Percentiles rank a stretch among this genome's conserved stretches.
Conservation (phyloP, 148 eudicot genomes). For the Vaccinium vitisidaea region DNA sequence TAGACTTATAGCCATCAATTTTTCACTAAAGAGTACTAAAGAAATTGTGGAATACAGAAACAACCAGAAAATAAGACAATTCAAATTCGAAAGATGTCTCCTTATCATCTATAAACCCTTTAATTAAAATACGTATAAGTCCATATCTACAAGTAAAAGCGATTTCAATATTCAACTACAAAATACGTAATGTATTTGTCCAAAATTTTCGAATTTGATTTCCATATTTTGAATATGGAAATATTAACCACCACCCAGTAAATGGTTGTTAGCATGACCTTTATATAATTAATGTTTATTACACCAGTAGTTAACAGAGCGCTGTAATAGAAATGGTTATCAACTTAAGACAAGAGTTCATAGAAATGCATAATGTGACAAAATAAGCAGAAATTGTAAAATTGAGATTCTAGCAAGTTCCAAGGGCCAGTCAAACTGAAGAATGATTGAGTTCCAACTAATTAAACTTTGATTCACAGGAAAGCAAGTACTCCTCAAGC, state of each 20-base stretch:
- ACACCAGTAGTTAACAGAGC: not conserved
- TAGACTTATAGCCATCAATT: not conserved
- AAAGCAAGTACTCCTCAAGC: constrained; percentile 8
- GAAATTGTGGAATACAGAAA: not conserved
- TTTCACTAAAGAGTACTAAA: not conserved
- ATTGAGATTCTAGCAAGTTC: not conserved
- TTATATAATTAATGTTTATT: not conserved
- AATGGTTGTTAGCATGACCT: not conserved
- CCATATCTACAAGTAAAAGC: not conserved
- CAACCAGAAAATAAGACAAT: not conserved
- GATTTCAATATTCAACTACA: not conserved
- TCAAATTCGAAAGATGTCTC: not conserved
- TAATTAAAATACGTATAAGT: not conserved
- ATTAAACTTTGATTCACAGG: constrained; percentile 8
- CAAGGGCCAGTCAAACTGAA: not conserved
- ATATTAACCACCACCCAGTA: not conserved
- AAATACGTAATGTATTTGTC: not conserved
- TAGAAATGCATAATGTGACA: not conserved
- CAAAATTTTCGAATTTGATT: not conserved
- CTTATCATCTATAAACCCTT: not conserved
- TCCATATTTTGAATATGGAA: not conserved
- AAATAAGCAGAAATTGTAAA: not conserved
- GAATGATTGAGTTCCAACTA: not conserved
- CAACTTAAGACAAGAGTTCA: not conserved
- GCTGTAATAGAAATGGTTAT: not conserved